Percentiles rank a stretch among this genome's conserved stretches.
These are phyloP conservation scores for Perkinsus olseni DNA, from an alignment of 169 alveolate genomes.

Conservation along the genomic window DNA sequence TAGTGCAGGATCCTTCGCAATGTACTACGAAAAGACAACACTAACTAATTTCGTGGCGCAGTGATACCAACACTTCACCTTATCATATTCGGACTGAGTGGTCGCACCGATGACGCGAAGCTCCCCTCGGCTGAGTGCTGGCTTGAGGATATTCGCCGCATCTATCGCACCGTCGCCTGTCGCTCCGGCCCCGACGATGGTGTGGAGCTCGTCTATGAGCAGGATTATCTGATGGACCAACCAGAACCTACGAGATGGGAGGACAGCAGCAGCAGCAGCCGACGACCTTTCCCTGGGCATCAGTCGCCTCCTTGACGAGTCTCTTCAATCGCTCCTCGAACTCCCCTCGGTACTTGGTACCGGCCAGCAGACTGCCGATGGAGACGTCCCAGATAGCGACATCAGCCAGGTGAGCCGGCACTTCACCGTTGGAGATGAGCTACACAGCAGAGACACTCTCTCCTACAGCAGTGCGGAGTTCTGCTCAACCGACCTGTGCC, in stretches of 20 bases:
- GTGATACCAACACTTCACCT: neutral
- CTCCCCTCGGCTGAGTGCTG: constrained; percentile 77
- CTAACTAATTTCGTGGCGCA: neutral
- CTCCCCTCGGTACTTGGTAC: constrained; percentile 79
- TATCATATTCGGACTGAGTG: constrained; percentile 18
- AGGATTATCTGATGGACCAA: constrained; percentile 14
- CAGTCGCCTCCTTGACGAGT: constrained; percentile 67
- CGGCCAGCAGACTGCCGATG: constrained; percentile 51
- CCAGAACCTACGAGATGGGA: neutral
- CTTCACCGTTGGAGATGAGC: constrained; percentile 33
- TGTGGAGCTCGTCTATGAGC: constrained; percentile 76
- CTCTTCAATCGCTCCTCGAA: constrained; percentile 75
- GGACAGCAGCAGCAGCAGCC: neutral
- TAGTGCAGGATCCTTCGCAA: constrained; percentile 72
- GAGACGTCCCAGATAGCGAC: constrained; percentile 19
- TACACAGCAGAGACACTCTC: constrained; percentile 26
- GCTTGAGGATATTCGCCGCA: constrained; percentile 77
- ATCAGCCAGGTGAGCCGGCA: constrained; percentile 31
- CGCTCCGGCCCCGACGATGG: constrained; percentile 81
- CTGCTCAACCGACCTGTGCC: constrained; percentile 56
- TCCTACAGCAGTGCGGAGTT: neutral
- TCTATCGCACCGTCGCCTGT: constrained; percentile 67
- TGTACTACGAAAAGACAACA: constrained; percentile 15
- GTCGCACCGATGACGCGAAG: constrained; percentile 23
- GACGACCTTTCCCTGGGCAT: constrained; percentile 72